Evolutionary conservation across 139 green algal genomes (phyloP).

Genomic region (Chlorella sorokiniana): DNA sequence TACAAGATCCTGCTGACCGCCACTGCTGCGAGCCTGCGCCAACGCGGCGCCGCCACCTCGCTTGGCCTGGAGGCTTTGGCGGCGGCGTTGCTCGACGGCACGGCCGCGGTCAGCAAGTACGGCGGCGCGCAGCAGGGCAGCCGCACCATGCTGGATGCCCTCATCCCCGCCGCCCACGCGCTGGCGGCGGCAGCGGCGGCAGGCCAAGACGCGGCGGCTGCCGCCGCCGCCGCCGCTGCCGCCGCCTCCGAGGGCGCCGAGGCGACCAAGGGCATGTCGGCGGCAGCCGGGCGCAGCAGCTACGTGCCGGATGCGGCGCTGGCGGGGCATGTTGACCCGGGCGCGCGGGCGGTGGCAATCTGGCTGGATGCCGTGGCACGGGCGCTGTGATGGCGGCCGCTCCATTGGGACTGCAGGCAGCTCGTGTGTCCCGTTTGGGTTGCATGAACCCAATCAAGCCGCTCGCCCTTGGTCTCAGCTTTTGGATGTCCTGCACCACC

Average conservation of each 20-base stretch:
- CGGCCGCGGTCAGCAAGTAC: constrained; percentile 70
- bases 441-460: too few species aligned
- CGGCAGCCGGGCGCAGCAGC: constrained; percentile 58
- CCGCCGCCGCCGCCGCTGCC: constrained; percentile 35
- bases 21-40: background rate
- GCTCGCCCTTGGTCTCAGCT: too few species aligned
- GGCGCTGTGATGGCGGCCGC: background rate
- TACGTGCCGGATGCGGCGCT: constrained; percentile 69
- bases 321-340: background rate
- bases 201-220: background rate
- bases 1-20: constrained; percentile 10
- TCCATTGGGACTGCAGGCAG: too few species aligned
- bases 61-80: constrained; percentile 39
- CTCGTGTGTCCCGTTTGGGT: background rate
- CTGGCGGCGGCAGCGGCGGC: background rate
- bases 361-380: background rate
- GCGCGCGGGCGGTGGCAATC: background rate
- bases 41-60: background rate
- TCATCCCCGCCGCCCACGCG: constrained; percentile 60
- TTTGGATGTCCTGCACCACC: too few species aligned
- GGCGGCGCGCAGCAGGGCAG: constrained; percentile 62
- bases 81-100: constrained; percentile 54
- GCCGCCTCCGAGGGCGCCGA: constrained; percentile 68
- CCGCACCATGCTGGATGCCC: constrained; percentile 85
- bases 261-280: constrained; percentile 66